A percentile compares a stretch with the other conserved stretches of the same genome.
Conservation (phyloP, 2,329 filamentous ascomycete species). For the Graphilbum fragrans region DNA sequence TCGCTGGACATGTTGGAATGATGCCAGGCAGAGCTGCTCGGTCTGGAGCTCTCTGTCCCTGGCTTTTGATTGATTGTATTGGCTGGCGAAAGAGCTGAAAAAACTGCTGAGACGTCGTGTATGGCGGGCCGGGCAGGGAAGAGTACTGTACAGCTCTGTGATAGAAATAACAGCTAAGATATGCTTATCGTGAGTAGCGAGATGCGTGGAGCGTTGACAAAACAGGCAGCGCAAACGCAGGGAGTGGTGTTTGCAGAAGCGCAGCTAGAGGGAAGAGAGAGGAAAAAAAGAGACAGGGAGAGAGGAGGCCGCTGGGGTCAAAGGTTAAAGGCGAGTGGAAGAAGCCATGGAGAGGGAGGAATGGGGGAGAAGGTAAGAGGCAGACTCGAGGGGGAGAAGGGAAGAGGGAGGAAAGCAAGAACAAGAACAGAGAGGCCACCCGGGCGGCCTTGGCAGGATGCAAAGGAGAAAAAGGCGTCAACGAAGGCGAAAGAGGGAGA, state of each 20-base stretch:
- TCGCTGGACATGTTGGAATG: constrained; percentile 19
- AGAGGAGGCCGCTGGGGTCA: background rate
- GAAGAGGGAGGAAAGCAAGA: background rate
- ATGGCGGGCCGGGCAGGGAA: too few species aligned
- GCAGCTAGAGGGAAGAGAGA: background rate
- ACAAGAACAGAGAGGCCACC: background rate
- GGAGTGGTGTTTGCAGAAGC: background rate
- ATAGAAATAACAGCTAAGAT: too few species aligned
- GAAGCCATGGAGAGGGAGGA: too few species aligned
- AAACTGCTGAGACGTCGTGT: too few species aligned
- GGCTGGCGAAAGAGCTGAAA: too few species aligned
- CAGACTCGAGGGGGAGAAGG: background rate
- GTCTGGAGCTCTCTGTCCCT: too few species aligned
- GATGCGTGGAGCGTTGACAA: too few species aligned
- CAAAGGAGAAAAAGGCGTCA: background rate
- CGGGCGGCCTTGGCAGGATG: background rate
- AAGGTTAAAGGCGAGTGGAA: too few species aligned
- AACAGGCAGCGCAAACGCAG: background rate
- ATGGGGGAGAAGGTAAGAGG: background rate
- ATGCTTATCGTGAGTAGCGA: too few species aligned
- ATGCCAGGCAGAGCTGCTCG: background rate
- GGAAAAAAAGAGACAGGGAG: background rate
- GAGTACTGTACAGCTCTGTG: too few species aligned
- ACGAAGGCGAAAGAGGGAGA: background rate
- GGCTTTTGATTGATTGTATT: too few species aligned